These are phyloP conservation scores for Gracilariopsis chorda DNA, from an alignment of 23 red algal species.

Conservation along the genomic window DNA sequence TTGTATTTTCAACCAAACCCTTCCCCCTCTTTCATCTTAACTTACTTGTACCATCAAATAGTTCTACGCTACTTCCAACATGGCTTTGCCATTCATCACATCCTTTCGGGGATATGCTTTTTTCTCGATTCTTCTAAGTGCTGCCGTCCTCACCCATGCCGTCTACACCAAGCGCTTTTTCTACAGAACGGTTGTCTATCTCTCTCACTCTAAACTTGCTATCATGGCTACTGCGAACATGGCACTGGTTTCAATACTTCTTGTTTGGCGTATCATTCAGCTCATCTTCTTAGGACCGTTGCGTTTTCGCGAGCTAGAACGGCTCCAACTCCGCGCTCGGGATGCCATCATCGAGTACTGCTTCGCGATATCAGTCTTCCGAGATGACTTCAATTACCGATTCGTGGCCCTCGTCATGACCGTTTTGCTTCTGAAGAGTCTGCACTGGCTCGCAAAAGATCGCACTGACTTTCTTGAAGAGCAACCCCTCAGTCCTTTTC, in stretches of 20 bases:
- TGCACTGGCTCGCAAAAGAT: slow-evolving; percentile 95
- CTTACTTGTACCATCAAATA: no score
- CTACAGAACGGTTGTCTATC: slow-evolving; percentile 64
- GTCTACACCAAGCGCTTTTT: slow-evolving; percentile 56
- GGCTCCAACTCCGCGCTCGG: slow-evolving; percentile 80
- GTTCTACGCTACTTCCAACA: no score
- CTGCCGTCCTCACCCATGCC: slow-evolving; percentile 50
- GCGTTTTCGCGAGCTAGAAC: slow-evolving; percentile 88
- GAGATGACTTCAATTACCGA: slow-evolving; percentile 82
- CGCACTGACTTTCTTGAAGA: slow-evolving; percentile 91
- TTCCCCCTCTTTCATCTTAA: no score
- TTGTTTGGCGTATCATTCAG: slow-evolving; percentile 78
- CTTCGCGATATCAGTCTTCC: slow-evolving; percentile 96
- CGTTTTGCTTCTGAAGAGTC: slow-evolving; percentile 86
- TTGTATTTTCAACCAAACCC: no score
- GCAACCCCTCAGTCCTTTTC: slow-evolving; percentile 66
- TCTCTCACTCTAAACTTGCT: slow-evolving; percentile 55
- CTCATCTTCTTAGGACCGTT: slow-evolving; percentile 84
- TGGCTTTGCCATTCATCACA: slow-evolving; percentile 17
- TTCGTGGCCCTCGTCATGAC: slow-evolving; percentile 84
- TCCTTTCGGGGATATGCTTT: slow-evolving; percentile 52
- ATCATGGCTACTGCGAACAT: slow-evolving; percentile 73
- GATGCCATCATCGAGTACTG: slow-evolving; percentile 96
- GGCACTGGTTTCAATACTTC: slow-evolving; percentile 55
- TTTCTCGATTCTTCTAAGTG: slow-evolving; percentile 28